Base-by-base conservation (phyloP, 2,329 filamentous ascomycete genomes). In the Exserohilum rostratum region DNA sequence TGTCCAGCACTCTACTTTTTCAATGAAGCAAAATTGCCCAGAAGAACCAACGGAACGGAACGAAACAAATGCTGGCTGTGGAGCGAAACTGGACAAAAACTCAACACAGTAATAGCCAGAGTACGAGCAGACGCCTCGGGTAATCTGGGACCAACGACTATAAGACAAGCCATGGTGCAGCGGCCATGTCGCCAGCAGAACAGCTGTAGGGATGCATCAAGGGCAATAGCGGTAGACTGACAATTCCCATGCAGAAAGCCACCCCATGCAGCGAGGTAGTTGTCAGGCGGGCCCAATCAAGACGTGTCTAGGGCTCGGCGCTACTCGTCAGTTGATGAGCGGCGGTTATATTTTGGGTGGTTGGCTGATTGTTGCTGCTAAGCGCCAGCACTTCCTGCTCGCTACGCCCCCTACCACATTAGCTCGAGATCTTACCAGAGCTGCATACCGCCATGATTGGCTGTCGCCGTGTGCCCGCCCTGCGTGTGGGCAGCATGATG, bases 341-440 rank as follows among this genome's bases (percentile, higher is more conserved):
- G 65, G 72, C 72, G 72, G 71, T 68, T 73, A 73, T 66, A 60
- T 67, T 64, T 63, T 65, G 62, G 66, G 68, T 73, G 69, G 69
- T 72, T 74, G 71, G 70, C 53, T 60, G 60, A 55, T 44, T 55
- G 29, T 52, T 56, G 53, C 65, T 62, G 61, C 25, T 74, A 75
- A 72, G 72, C 72, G 72, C 72, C 70, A 67, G 66, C 55, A 57
- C 58, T 64, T 55, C 40, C 64, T 53, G 55, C 64, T 67, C 64
- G 68, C 67, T 69, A 65, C 62, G 65, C 53, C 38, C 52, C 59
- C 56, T 64, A 64, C 63, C 62, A 63, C 59, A 53, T 55, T 46
- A 46, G 55, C 49, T 42, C 20, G 51, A 58, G 55, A 60, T 62
- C 56, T 58, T 58, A 44, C 42, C 22, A 55, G 52, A 43, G 37